Base-by-base conservation (phyloP, 208 protist genomes). In the Trypanosoma avium region DNA sequence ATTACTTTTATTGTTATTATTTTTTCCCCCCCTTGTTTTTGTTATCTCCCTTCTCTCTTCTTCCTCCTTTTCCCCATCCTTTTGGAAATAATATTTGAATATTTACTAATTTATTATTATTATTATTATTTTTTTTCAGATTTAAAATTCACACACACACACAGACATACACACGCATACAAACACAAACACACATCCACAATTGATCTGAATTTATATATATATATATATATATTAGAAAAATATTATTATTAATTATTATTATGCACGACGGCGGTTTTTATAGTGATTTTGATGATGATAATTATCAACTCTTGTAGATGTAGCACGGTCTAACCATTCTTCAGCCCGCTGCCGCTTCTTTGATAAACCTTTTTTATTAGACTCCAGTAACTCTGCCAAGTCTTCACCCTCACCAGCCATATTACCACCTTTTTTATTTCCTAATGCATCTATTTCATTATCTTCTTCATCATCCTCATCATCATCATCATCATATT, bases 321-420 rank as follows among this genome's bases (percentile, higher is more conserved):
- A 42, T 0, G 83, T 80, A 13, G 76, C 79, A 26, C 67, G 64
- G 30, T 92, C 82, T 17, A 93, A 65, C 88, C 87, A 93, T 27
- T 61, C 73, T 59, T 88, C 71, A 50, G 86, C 87, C 9, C 81
- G 80, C 63, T 76, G 70, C 24, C 78, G 82, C 73, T 92, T 93
- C 73, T 88, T 88, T 22, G 80, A 79, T 38, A 70, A 57, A 40
- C 79, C 81, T 35, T 76, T 77, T 52, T 78, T 67, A 60, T 86
- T 73, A 17, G 70, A 47, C 38, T 92, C 85, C 43, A 94, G 88
- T 19, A 94, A 55, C 43, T 91, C 84, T 29, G 78, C 84, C 49
- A 96, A 92, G 70, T 93, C 87, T 24, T 81, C 90, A 21, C 81
- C 90, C 45, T 94, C 88, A 56, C 77, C 66, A 38, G 54, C 72